phyloP scores from a whole-genome alignment of 345 rosid species.

The Pistacia vera region DNA sequence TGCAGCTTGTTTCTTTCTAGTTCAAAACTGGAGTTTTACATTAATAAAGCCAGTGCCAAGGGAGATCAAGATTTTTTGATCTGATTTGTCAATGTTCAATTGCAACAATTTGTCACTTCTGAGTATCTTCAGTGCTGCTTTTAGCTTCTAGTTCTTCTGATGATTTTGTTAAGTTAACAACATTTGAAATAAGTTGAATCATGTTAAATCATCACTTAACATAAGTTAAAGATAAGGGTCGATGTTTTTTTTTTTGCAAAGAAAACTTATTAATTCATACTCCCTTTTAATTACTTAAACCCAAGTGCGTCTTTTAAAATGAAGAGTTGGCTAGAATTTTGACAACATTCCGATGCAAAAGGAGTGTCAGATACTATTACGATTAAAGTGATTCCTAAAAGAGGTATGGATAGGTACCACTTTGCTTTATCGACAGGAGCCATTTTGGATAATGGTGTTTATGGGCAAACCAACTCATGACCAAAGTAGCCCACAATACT shows the following conservation, averaged over 20 bases:
- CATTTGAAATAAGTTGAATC: too few relatives aligned
- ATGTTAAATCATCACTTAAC: too few relatives aligned
- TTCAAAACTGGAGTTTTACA: background rate
- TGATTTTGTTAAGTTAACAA: too few relatives aligned
- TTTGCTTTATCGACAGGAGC: conserved; percentile 18
- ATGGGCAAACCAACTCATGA: background rate
- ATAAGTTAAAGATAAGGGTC: too few relatives aligned
- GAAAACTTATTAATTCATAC: too few relatives aligned
- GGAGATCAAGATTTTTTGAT: background rate
- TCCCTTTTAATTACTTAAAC: too few relatives aligned
- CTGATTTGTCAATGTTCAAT: background rate
- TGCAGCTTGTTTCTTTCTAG: background rate
- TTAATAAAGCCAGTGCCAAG: background rate
- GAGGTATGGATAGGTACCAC: conserved; percentile 18
- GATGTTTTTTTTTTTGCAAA: too few relatives aligned
- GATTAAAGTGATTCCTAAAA: conserved; percentile 13
- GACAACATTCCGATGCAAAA: conserved; percentile 17
- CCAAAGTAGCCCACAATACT: conserved; percentile 10
- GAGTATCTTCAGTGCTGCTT: too few relatives aligned
- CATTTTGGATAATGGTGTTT: background rate
- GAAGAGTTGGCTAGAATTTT: background rate
- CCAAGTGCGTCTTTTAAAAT: background rate
- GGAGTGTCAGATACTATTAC: conserved; percentile 2
- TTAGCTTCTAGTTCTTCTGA: too few relatives aligned
- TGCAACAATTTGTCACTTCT: background rate